phyloP scores from a whole-genome alignment of 805 yeast genomes.

The Zygoascus biomembranicola region DNA sequence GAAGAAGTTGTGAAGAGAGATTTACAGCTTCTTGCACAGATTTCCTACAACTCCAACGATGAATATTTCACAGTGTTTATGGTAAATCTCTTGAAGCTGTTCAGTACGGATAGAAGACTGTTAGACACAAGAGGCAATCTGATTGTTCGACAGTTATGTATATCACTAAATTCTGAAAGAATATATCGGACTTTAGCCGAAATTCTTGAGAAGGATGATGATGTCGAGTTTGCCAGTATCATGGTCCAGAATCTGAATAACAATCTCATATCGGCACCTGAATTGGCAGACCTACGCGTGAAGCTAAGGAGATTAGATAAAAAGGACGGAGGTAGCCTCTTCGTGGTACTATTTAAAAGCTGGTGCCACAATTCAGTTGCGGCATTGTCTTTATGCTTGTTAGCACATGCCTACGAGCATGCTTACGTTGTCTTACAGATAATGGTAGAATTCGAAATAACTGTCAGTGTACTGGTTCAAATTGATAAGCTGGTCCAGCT shows the following conservation, averaged over 20 bases:
- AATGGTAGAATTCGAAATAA: constrained; percentile 75
- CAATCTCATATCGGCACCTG: constrained; percentile 79
- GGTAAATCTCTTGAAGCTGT: constrained; percentile 57
- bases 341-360: constrained; percentile 68
- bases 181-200: constrained; percentile 74
- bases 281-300: constrained; percentile 59
- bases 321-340: constrained; percentile 56
- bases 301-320: constrained; percentile 57
- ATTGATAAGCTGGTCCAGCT: constrained; percentile 84
- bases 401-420: constrained; percentile 82
- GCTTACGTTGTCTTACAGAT: constrained; percentile 75
- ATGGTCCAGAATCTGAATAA: constrained; percentile 84
- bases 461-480: constrained; percentile 72
- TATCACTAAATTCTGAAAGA: constrained; percentile 70
- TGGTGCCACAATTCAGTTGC: constrained; percentile 94
- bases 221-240: constrained; percentile 62
- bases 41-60: constrained; percentile 64
- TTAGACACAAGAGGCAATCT: constrained; percentile 71
- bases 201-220: constrained; percentile 53
- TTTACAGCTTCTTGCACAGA: constrained; percentile 61
- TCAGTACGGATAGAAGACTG: constrained; percentile 59
- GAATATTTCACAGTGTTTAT: constrained; percentile 69
- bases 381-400: constrained; percentile 70
- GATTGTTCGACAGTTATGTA: constrained; percentile 75
- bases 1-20: constrained; percentile 72